Conservation (phyloP, 805 yeast genomes). For the Metschnikowia cubensis region DNA sequence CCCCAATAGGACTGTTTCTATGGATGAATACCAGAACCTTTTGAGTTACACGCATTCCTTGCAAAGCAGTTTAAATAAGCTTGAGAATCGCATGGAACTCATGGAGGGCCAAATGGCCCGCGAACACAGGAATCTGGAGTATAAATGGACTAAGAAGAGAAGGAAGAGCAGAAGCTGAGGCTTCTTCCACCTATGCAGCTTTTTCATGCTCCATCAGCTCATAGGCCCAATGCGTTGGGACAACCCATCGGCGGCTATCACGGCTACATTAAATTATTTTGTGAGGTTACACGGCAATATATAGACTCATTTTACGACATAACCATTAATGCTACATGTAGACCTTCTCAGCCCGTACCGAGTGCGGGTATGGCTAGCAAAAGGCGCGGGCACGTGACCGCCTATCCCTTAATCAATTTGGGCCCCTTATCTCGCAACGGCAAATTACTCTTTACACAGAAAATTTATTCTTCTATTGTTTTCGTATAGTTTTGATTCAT, state of each 20-base stretch:
- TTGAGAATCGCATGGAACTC: slow-evolving; percentile 24
- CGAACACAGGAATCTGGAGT: slow-evolving; percentile 6
- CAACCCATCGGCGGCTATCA: background rate
- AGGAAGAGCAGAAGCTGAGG: background rate
- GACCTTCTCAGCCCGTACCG: no score
- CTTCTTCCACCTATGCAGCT: background rate
- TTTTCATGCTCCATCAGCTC: background rate
- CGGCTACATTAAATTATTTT: background rate
- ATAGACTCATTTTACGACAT: background rate
- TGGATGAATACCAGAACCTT: slow-evolving; percentile 32
- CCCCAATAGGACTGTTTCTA: slow-evolving; percentile 19
- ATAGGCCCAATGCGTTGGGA: background rate
- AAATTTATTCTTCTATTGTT: background rate
- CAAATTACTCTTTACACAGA: background rate
- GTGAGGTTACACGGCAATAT: background rate
- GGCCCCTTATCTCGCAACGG: slow-evolving; percentile 5
- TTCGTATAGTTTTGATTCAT: background rate
- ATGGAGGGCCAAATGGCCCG: slow-evolving; percentile 25
- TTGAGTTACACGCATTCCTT: slow-evolving; percentile 30
- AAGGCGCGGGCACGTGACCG: background rate
- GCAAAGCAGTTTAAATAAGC: slow-evolving; percentile 25
- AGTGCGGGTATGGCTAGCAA: background rate
- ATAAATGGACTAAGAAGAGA: slow-evolving; percentile 1
- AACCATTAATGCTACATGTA: background rate
- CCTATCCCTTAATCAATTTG: slow-evolving; percentile 1